Evolutionary conservation across 2,329 filamentous ascomycete species (phyloP).

Genomic region (Colletotrichum viniferum): DNA sequence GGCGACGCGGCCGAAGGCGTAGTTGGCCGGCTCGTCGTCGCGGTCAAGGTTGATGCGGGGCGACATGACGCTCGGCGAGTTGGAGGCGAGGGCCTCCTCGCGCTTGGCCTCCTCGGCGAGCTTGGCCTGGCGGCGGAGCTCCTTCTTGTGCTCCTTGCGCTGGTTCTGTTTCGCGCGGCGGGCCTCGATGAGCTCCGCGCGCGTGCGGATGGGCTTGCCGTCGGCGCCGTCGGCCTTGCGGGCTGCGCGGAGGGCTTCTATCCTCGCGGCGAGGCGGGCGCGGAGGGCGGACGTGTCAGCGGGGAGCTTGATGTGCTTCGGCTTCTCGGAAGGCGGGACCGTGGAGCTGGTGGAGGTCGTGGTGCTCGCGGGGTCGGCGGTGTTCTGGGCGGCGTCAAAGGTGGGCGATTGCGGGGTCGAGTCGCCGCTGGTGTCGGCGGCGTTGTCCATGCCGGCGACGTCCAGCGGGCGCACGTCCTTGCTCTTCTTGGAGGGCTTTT

Average conservation of each 20-base stretch:
- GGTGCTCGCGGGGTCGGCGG: constrained; percentile 55
- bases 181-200: constrained; percentile 90
- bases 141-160: constrained; percentile 88
- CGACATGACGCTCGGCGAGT: constrained; percentile 65
- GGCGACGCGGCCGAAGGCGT: constrained; percentile 89
- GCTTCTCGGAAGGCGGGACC: constrained; percentile 62
- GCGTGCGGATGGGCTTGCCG: constrained; percentile 80
- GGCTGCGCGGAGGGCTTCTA: constrained; percentile 82
- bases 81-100: constrained; percentile 66
- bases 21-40: constrained; percentile 57
- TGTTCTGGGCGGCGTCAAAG: constrained; percentile 56
- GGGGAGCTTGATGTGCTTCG: constrained; percentile 70
- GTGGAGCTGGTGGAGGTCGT: constrained; percentile 75
- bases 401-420: constrained; percentile 59
- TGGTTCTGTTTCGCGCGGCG: constrained; percentile 86
- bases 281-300: constrained; percentile 77
- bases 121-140: constrained; percentile 76
- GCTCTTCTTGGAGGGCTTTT: neutral
- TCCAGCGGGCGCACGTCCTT: constrained; percentile 28
- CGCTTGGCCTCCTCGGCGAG: constrained; percentile 76
- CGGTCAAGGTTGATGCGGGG: constrained; percentile 50
- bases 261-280: constrained; percentile 78
- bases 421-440: constrained; percentile 46
- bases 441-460: constrained; percentile 34
- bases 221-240: constrained; percentile 87